These are phyloP conservation scores for grape (Vitis vinifera) DNA, from an alignment of 164 flowering plant species.

Conservation along the genomic window DNA sequence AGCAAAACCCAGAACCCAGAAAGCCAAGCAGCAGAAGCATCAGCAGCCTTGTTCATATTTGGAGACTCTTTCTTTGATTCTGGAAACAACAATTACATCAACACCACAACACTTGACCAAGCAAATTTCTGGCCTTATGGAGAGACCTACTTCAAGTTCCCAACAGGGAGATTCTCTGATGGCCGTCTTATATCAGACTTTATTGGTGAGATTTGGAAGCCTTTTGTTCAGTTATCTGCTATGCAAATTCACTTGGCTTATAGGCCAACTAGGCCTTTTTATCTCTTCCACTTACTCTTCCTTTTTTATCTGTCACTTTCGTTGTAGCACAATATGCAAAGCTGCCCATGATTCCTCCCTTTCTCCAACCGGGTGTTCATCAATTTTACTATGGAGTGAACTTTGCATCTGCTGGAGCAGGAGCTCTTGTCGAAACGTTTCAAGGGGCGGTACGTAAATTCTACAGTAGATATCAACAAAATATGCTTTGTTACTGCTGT, in stretches of 20 bases:
- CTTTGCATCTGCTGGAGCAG: slow-evolving; percentile 58
- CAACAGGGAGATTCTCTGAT: slow-evolving; percentile 60
- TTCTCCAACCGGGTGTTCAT: slow-evolving; percentile 34
- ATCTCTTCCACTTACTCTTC: no score
- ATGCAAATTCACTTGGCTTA: no score
- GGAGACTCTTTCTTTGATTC: slow-evolving; percentile 54
- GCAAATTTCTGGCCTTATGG: slow-evolving; percentile 65
- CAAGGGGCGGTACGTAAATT: slow-evolving; percentile 37
- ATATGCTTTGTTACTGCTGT: no score
- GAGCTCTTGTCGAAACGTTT: slow-evolving; percentile 39
- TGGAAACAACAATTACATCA: slow-evolving; percentile 62
- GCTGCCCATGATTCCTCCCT: slow-evolving; percentile 39
- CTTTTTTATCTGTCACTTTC: background rate
- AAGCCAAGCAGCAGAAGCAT: background rate
- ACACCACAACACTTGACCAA: slow-evolving; percentile 45
- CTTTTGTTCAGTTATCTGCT: background rate
- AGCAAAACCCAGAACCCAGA: background rate
- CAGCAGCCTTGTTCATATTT: slow-evolving; percentile 41
- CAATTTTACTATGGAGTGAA: slow-evolving; percentile 32
- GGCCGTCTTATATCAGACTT: slow-evolving; percentile 56
- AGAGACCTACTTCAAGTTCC: slow-evolving; percentile 39
- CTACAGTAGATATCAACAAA: no score
- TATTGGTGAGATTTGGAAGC: slow-evolving; percentile 33
- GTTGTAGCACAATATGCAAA: slow-evolving; percentile 40
- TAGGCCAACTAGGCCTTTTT: no score